Evolutionary conservation across 2,329 filamentous ascomycete species (phyloP).

Genomic region (Fusarium setosum): DNA sequence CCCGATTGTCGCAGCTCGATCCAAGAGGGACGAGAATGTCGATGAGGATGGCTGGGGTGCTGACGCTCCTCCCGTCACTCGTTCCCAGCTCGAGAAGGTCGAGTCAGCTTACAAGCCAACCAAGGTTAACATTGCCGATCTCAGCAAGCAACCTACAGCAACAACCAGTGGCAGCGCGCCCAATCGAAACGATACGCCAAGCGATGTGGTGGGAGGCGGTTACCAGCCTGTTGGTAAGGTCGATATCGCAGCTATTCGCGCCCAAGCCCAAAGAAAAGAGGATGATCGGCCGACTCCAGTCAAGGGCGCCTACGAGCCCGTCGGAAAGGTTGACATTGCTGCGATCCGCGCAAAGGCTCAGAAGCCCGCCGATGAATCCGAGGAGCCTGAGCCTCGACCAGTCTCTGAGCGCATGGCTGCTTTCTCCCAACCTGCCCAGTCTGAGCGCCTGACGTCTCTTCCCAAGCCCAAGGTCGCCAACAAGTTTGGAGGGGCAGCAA

Average conservation of each 20-base stretch:
- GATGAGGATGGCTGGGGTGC: conserved; percentile 94
- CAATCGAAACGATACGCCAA: conserved; percentile 55
- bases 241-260: conserved; percentile 92
- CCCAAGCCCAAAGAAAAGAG: conserved; percentile 73
- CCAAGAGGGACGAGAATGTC: conserved; percentile 67
- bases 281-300: conserved; percentile 87
- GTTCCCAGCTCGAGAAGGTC: conserved; percentile 91
- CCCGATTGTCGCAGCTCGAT: conserved; percentile 74
- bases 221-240: conserved; percentile 98
- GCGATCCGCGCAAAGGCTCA: conserved; percentile 89
- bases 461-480: conserved; percentile 97
- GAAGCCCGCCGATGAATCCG: conserved; percentile 61
- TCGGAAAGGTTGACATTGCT: conserved; percentile 97
- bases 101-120: conserved; percentile 93
- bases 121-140: conserved; percentile 91
- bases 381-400: conserved; percentile 61
- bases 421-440: conserved; percentile 70
- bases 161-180: conserved; percentile 69
- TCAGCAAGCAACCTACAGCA: conserved; percentile 78
- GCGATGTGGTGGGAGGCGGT: conserved; percentile 81
- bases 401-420: conserved; percentile 81
- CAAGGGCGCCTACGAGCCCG: conserved; percentile 93
- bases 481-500: conserved; percentile 79
- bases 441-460: conserved; percentile 85
- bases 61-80: conserved; percentile 91